Conservation (phyloP, 306 rosid genomes). For the Cucurbita argyrosperma region DNA sequence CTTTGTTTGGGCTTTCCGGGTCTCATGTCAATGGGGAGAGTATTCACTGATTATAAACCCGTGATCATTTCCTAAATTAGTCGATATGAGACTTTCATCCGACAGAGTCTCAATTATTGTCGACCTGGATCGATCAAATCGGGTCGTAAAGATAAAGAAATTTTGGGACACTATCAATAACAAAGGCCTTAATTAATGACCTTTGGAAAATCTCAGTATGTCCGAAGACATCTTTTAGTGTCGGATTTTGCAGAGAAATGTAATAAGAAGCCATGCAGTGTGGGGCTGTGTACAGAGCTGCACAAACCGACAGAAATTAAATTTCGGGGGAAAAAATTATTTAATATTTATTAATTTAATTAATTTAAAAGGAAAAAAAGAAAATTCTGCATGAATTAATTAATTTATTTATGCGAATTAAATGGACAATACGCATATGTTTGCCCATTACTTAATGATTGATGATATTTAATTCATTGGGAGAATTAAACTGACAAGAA, state of each 20-base stretch:
- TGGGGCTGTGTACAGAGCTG: not conserved
- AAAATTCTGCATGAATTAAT: not conserved
- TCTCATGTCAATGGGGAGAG: too few relatives aligned
- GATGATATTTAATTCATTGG: not conserved
- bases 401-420: not conserved
- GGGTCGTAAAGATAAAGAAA: not conserved
- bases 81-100: too few relatives aligned
- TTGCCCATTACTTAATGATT: conserved; percentile 3
- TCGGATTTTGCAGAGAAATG: not conserved
- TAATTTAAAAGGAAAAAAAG: not conserved
- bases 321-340: not conserved
- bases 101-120: too few relatives aligned
- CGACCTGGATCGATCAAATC: not conserved
- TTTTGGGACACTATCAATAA: not conserved
- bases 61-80: too few relatives aligned
- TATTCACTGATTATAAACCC: too few relatives aligned
- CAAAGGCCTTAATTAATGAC: not conserved
- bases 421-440: conserved; percentile 1
- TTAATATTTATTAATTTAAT: not conserved
- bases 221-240: not conserved
- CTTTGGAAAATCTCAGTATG: not conserved
- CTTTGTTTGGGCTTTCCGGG: too few relatives aligned
- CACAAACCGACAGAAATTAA: not conserved
- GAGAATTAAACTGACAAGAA: conserved; percentile 4
- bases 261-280: conserved; percentile 4